Percentiles rank a stretch among this genome's conserved stretches.
These are phyloP conservation scores for Galeopsis tetrahit DNA, from an alignment of 257 asterid species.

Conservation along the genomic window DNA sequence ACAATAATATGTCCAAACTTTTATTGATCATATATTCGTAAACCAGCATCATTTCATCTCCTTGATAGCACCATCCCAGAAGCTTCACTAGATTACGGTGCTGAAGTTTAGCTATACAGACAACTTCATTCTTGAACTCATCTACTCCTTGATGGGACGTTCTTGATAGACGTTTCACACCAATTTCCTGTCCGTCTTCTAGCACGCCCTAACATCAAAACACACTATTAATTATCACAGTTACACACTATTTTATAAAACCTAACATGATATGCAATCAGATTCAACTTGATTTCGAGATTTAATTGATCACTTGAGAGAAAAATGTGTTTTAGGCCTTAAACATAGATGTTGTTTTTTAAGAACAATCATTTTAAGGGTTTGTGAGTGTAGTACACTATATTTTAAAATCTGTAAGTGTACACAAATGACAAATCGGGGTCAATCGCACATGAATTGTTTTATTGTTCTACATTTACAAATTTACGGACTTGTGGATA, in stretches of 20 bases:
- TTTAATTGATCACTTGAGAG: too few relatives aligned
- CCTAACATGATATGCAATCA: background rate
- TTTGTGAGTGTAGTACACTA: too few relatives aligned
- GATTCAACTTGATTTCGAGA: background rate
- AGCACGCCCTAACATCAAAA: conserved; percentile 26
- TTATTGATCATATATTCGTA: conserved; percentile 4
- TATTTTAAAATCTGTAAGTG: too few relatives aligned
- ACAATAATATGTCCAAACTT: background rate
- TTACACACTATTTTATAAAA: background rate
- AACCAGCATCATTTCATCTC: conserved; percentile 24
- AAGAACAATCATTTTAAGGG: too few relatives aligned
- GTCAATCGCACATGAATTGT: too few relatives aligned
- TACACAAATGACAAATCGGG: too few relatives aligned
- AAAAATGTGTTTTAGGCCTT: too few relatives aligned
- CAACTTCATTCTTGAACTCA: conserved; percentile 27
- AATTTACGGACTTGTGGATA: too few relatives aligned
- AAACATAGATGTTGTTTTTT: too few relatives aligned
- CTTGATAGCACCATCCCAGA: conserved; percentile 39
- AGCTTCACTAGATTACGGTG: conserved; percentile 44
- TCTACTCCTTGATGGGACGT: conserved; percentile 44
- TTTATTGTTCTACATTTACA: too few relatives aligned
- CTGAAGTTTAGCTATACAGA: conserved; percentile 40
- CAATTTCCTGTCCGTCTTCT: conserved; percentile 42
- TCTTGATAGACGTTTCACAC: conserved; percentile 41
- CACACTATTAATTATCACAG: background rate